Evolutionary conservation across 2,329 filamentous ascomycete species (phyloP).

Genomic region (Westerdykella sp.): DNA sequence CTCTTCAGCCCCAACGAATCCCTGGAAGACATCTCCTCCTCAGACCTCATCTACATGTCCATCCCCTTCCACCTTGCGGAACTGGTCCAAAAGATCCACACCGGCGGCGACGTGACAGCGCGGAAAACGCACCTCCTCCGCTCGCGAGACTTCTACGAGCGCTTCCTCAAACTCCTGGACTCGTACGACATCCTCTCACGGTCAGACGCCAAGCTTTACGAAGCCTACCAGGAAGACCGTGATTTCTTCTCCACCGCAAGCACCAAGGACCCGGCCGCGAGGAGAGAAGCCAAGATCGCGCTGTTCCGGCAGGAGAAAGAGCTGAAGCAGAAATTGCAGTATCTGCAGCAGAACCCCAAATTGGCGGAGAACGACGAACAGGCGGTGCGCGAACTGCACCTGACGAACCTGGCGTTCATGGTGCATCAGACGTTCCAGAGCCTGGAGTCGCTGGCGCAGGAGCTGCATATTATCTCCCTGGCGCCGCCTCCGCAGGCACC

Average conservation of each 20-base stretch:
- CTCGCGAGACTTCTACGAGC: slow-evolving; percentile 67
- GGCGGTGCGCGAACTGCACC: slow-evolving; percentile 68
- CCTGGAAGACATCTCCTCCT: slow-evolving; percentile 77
- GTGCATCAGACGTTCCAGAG: slow-evolving; percentile 77
- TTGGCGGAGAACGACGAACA: slow-evolving; percentile 73
- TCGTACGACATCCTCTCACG: slow-evolving; percentile 66
- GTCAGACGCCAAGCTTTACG: slow-evolving; percentile 62
- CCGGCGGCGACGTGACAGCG: slow-evolving; percentile 46
- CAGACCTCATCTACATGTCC: slow-evolving; percentile 74
- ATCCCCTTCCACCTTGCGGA: slow-evolving; percentile 75
- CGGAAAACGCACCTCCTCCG: slow-evolving; percentile 56
- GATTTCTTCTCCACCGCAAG: slow-evolving; percentile 67
- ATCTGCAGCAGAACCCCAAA: slow-evolving; percentile 54
- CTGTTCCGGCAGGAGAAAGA: slow-evolving; percentile 81
- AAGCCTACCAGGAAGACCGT: slow-evolving; percentile 66
- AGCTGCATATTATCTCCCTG: slow-evolving; percentile 72
- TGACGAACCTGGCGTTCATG: slow-evolving; percentile 67
- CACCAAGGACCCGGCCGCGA: slow-evolving; percentile 58
- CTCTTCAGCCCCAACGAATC: slow-evolving; percentile 89
- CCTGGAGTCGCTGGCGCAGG: slow-evolving; percentile 80
- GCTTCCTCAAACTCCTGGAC: slow-evolving; percentile 70
- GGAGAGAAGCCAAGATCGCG: slow-evolving; percentile 77
- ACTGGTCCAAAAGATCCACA: slow-evolving; percentile 61
- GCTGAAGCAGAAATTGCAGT: slow-evolving; percentile 73
- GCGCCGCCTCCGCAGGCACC: slow-evolving; percentile 52